Evolutionary conservation across 2,329 filamentous ascomycete species (phyloP), one percentile per base, ranked within the genome.

Genomic region (Neocatenulostroma microsporum): DNA sequence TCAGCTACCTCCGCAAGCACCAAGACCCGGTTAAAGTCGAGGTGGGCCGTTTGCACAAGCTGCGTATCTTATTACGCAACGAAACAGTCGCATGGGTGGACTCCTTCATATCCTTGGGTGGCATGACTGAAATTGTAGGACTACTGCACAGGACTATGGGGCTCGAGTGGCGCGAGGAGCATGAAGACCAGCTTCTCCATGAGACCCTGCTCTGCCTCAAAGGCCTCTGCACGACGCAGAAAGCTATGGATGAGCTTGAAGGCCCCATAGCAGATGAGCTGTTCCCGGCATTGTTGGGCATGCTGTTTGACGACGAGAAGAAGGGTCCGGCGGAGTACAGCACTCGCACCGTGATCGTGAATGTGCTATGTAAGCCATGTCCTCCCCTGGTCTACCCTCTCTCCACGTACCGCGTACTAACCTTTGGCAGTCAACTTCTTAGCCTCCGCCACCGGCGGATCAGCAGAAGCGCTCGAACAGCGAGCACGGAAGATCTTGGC

Each of bases 291-390:
- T 68, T 98, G 30, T 65, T 96, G 30, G 76, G 76, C 40, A 87
- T 96, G 81, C 71, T 96, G 26, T 96, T 96, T 53, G 88, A 95
- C 53, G 85, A 93, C n/a, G 89, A 96, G 58, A 93, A 88, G 68
- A 96, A 96, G 60, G 91, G 91, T 0, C 91, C 91, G 0, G 93
- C 85, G 66, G 91, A 98, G 61, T 98, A 94, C 60, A 91, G 84
- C 4, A 96, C 91, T 10, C 80, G 91, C 37, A 82, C 82, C 50
- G 85, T 96, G 50, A 82, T 96, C 55, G 84, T 88, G 24, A 91
- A 84, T 32, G 73, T 96, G 6, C 68, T 98, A 17, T 89, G 61
- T 63, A 47, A 57, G 61, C 51, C 8, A 11, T 29, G 15, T 20
- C 9, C n/a, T 14, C 4, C 18, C 21, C 11, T 25, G 14, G 7